These are phyloP conservation scores for Acanthamoeba quina DNA, from an alignment of 208 protist species.

Conservation along the genomic window DNA sequence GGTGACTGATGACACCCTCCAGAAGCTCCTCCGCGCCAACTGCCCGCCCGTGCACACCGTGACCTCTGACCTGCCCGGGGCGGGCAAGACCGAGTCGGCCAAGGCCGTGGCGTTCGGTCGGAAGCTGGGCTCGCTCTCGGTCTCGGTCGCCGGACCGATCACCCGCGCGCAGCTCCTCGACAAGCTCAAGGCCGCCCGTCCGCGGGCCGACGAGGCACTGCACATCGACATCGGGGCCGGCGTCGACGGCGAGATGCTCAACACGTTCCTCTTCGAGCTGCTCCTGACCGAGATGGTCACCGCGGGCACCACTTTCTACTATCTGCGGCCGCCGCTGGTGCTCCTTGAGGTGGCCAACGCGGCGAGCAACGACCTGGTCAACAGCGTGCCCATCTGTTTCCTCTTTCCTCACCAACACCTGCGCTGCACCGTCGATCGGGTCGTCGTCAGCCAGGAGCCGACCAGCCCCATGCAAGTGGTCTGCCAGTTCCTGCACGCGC, in stretches of 20 bases:
- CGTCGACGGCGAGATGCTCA: slow-evolving; percentile 2
- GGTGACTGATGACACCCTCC: neutral
- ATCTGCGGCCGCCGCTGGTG: neutral
- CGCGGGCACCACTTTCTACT: slow-evolving; percentile 5
- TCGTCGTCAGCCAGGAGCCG: neutral
- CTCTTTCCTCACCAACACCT: neutral
- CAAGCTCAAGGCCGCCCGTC: neutral
- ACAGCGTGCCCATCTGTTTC: neutral
- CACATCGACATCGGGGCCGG: slow-evolving; percentile 29
- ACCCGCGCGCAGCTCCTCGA: neutral
- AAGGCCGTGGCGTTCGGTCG: neutral
- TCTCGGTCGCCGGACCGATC: neutral
- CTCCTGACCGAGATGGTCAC: slow-evolving; percentile 10
- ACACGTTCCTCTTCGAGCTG: slow-evolving; percentile 27
- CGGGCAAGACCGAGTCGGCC: slow-evolving; percentile 7
- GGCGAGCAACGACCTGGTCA: neutral
- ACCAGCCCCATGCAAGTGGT: slow-evolving; percentile 16
- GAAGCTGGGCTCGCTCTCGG: neutral
- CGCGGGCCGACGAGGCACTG: neutral
- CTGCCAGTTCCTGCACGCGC: neutral
- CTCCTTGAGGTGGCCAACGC: slow-evolving; percentile 12
- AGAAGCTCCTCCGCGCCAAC: neutral
- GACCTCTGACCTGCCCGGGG: neutral
- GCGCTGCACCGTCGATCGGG: neutral
- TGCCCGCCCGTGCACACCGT: neutral